These are phyloP conservation scores for Aeminium ludgeri DNA, from an alignment of 495 filamentous ascomycete genomes.

Conservation along the genomic window DNA sequence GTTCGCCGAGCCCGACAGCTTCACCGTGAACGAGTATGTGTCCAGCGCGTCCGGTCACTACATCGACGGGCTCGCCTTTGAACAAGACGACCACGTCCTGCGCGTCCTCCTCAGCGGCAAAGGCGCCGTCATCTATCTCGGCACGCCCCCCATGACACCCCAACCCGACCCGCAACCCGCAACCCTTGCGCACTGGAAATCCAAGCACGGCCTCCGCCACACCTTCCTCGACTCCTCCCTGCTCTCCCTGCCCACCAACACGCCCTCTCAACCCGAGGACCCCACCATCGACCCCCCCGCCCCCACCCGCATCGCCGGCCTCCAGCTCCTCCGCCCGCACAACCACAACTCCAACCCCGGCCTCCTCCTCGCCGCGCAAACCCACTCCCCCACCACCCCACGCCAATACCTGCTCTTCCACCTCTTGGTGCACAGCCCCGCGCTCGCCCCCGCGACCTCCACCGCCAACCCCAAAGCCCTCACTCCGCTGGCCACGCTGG, in stretches of 20 bases:
- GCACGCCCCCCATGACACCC: not conserved
- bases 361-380: slow-evolving; percentile 9
- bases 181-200: slow-evolving; percentile 7
- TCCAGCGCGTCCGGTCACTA: slow-evolving; percentile 8
- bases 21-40: slow-evolving; percentile 6
- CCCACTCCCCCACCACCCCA: slow-evolving; percentile 3
- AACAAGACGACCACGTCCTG: slow-evolving; percentile 7
- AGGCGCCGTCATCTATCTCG: slow-evolving; percentile 13
- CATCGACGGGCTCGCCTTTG: slow-evolving; percentile 13
- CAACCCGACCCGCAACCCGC: not conserved
- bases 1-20: slow-evolving; percentile 2
- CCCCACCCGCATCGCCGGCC: slow-evolving; percentile 1
- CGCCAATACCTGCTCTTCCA: slow-evolving; percentile 10
- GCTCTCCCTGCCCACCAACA: no score
- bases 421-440: not conserved
- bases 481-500: slow-evolving; percentile 3
- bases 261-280: no score
- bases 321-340: slow-evolving; percentile 8
- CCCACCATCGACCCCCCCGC: not conserved
- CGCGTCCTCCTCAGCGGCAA: slow-evolving; percentile 10
- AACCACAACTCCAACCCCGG: no score
- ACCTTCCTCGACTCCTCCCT: slow-evolving; percentile 8
- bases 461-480: slow-evolving; percentile 1
- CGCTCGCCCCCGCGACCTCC: no score
- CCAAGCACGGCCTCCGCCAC: slow-evolving; percentile 5